Evolutionary conservation across 2,329 filamentous ascomycete genomes (phyloP).

Genomic region (Exophiala phaeomuriformis): DNA sequence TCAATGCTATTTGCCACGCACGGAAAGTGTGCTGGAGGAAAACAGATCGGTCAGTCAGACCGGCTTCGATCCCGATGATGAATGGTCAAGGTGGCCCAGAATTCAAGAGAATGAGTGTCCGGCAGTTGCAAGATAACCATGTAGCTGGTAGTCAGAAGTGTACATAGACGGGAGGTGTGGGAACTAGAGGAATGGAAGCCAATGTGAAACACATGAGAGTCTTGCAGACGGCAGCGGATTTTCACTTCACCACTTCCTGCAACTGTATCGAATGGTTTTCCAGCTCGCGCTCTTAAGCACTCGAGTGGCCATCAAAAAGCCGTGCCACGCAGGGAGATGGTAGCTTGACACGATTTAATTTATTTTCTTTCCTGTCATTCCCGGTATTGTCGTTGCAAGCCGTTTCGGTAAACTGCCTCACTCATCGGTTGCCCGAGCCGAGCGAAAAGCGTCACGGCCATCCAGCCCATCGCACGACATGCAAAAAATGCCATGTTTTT

Average conservation of each 20-base stretch:
- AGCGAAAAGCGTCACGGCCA: background rate
- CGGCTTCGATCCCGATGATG: too few relatives aligned
- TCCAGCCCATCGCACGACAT: background rate
- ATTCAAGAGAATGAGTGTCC: too few relatives aligned
- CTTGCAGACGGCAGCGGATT: background rate
- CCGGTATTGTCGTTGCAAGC: background rate
- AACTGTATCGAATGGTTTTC: slow-evolving; percentile 4
- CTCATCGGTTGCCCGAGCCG: background rate
- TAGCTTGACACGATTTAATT: background rate
- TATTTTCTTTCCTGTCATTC: background rate
- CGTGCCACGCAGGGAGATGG: background rate
- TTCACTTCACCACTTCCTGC: background rate
- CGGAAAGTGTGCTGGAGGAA: too few relatives aligned
- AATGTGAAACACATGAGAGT: background rate
- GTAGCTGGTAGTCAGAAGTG: too few relatives aligned
- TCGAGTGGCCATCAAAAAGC: background rate
- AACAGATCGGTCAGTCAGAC: too few relatives aligned
- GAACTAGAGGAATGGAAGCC: background rate
- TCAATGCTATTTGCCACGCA: too few relatives aligned
- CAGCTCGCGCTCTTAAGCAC: background rate
- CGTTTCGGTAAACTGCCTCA: background rate
- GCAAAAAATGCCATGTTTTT: background rate
- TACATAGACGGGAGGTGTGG: too few relatives aligned
- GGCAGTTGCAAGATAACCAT: too few relatives aligned
- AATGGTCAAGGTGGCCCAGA: too few relatives aligned